These are phyloP conservation scores for Durusdinium trenchii DNA, from an alignment of 73 alveolate species.

Conservation along the genomic window DNA sequence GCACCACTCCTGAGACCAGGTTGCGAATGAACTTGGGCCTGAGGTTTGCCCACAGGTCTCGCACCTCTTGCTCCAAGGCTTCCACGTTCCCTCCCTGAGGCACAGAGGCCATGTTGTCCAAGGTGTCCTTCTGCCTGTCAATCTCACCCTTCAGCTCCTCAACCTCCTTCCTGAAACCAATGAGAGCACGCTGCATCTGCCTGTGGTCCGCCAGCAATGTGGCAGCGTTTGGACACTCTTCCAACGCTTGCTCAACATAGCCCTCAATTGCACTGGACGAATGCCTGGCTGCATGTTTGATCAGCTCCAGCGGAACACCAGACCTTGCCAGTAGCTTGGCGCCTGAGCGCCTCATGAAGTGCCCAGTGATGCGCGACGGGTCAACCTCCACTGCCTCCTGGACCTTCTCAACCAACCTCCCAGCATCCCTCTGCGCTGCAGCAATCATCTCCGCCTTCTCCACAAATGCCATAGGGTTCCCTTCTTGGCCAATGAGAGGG, in stretches of 20 bases:
- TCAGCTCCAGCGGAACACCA: not conserved
- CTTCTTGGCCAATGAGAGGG: not conserved
- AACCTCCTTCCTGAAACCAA: no score
- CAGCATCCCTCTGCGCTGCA: not conserved
- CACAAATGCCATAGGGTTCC: not conserved
- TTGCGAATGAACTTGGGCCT: no score
- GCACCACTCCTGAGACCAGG: no score
- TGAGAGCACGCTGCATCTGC: no score
- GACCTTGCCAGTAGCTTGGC: not conserved
- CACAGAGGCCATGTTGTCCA: no score
- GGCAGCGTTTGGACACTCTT: constrained; percentile 18
- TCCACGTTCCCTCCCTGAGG: no score
- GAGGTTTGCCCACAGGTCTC: no score
- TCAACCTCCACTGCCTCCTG: not conserved
- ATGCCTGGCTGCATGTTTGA: not conserved
- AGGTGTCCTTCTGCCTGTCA: no score
- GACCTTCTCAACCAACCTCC: not conserved
- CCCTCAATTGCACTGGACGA: not conserved
- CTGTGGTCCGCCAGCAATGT: no score
- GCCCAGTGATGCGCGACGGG: not conserved
- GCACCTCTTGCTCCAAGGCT: no score
- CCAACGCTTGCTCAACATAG: constrained; percentile 18
- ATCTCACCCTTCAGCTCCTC: no score
- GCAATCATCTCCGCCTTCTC: not conserved
- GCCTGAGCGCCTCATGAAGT: constrained; percentile 12